Evolutionary conservation across 352 stramenopile genomes (phyloP).

Genomic region (Globisporangium radiosum): DNA sequence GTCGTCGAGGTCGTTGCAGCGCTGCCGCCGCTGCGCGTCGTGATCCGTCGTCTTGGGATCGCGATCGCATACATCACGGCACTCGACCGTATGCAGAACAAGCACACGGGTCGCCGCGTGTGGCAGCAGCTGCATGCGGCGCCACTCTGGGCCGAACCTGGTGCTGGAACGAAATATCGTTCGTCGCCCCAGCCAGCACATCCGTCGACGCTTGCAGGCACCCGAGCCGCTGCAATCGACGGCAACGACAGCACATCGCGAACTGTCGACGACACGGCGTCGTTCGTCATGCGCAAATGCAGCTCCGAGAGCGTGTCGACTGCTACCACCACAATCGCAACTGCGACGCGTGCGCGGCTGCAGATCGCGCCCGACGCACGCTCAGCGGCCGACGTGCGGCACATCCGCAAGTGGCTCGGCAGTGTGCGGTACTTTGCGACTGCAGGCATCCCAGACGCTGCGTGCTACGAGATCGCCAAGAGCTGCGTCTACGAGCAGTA

Average conservation of each 20-base stretch:
- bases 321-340: slow-evolving; percentile 23
- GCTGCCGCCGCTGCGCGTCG: slow-evolving; percentile 41
- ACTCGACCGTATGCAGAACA: slow-evolving; percentile 41
- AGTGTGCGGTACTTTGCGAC: slow-evolving; percentile 67
- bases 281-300: slow-evolving; percentile 35
- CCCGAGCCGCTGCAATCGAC: not conserved
- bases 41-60: slow-evolving; percentile 50
- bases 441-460: slow-evolving; percentile 37
- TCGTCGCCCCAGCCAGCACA: not conserved
- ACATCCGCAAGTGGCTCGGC: slow-evolving; percentile 60
- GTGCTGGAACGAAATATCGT: not conserved
- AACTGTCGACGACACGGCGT: slow-evolving; percentile 4
- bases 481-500: slow-evolving; percentile 36
- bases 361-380: slow-evolving; percentile 30
- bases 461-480: slow-evolving; percentile 48
- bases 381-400: slow-evolving; percentile 30
- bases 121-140: slow-evolving; percentile 30
- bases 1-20: slow-evolving; percentile 53
- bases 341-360: slow-evolving; percentile 29
- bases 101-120: slow-evolving; percentile 33
- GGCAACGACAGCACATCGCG: not conserved
- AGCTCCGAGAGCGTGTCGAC: slow-evolving; percentile 28
- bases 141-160: slow-evolving; percentile 33
- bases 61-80: slow-evolving; percentile 54
- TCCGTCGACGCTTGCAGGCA: not conserved